Conservation (phyloP, 1,284 basidiomycete species). For the Coniophora puteana region DNA sequence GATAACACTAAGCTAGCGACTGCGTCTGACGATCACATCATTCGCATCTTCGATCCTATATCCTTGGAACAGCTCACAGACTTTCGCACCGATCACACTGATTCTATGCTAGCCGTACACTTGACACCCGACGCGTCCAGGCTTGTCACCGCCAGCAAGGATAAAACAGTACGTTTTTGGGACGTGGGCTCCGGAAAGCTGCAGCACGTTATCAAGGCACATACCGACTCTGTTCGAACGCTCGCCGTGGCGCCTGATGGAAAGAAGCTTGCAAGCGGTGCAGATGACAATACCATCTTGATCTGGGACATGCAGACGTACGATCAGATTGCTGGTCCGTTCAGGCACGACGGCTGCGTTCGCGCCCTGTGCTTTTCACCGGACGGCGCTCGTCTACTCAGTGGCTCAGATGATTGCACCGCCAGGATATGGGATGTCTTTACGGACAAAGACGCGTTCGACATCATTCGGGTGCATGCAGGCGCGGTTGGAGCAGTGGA, state of each 20-base stretch:
- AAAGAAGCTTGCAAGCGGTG: not conserved
- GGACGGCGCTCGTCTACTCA: constrained; percentile 1
- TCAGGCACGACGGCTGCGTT: not conserved
- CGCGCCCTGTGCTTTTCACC: too few relatives aligned
- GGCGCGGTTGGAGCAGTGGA: not conserved
- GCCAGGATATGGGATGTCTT: constrained; percentile 6
- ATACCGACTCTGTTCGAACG: not conserved
- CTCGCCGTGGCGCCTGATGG: constrained; percentile 6
- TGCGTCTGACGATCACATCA: constrained; percentile 7
- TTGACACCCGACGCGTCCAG: constrained; percentile 9
- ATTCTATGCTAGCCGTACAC: constrained; percentile 1
- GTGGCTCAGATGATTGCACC: constrained; percentile 5
- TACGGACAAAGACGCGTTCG: not conserved
- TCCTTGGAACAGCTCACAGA: not conserved
- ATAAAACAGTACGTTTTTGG: constrained; percentile 10
- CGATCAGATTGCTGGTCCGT: not conserved
- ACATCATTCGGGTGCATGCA: not conserved
- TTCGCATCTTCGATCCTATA: constrained; percentile 9
- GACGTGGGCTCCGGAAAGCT: constrained; percentile 2
- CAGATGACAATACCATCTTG: not conserved
- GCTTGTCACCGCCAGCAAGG: constrained; percentile 4
- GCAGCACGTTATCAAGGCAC: not conserved
- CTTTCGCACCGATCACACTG: constrained; percentile 2
- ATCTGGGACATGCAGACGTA: not conserved
- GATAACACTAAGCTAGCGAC: constrained; percentile 10